Percentiles rank a stretch among this genome's conserved stretches.
Conservation (phyloP, 345 rosid genomes). For the Eucalyptus rudis region DNA sequence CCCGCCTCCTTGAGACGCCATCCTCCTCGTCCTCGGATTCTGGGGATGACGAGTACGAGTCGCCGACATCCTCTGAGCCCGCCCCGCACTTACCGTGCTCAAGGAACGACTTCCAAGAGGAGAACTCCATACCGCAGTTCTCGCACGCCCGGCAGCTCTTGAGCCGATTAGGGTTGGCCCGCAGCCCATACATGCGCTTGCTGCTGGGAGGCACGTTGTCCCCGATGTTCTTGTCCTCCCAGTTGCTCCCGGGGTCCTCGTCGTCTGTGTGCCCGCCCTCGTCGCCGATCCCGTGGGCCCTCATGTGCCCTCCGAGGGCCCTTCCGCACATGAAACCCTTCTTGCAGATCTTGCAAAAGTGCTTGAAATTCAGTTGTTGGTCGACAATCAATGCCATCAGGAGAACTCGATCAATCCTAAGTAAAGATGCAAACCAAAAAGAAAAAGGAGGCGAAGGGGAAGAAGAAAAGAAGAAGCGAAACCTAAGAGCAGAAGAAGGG, state of each 20-base stretch:
- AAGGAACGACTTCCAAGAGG: slow-evolving; percentile 73
- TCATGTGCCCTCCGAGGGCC: slow-evolving; percentile 73
- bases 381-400: slow-evolving; percentile 51
- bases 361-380: slow-evolving; percentile 33
- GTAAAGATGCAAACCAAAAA: background rate
- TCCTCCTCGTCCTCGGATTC: slow-evolving; percentile 28
- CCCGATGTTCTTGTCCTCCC: slow-evolving; percentile 29
- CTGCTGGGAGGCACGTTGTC: slow-evolving; percentile 23
- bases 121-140: slow-evolving; percentile 66
- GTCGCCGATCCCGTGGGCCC: slow-evolving; percentile 67
- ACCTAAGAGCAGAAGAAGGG: background rate
- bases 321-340: slow-evolving; percentile 66
- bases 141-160: slow-evolving; percentile 57
- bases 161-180: slow-evolving; percentile 54
- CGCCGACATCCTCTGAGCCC: slow-evolving; percentile 14
- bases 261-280: slow-evolving; percentile 37
- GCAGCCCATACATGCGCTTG: slow-evolving; percentile 54
- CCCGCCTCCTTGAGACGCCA: slow-evolving; percentile 1
- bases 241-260: slow-evolving; percentile 40
- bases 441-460: background rate
- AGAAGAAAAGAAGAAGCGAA: background rate
- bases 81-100: slow-evolving; percentile 64
- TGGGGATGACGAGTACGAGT: slow-evolving; percentile 31
- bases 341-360: slow-evolving; percentile 64
- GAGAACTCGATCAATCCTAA: background rate